A percentile compares a stretch with the other conserved stretches of the same genome.
Evolutionary conservation across 305 asterid species (phyloP).

Genomic region (Fraxinus velutina): DNA sequence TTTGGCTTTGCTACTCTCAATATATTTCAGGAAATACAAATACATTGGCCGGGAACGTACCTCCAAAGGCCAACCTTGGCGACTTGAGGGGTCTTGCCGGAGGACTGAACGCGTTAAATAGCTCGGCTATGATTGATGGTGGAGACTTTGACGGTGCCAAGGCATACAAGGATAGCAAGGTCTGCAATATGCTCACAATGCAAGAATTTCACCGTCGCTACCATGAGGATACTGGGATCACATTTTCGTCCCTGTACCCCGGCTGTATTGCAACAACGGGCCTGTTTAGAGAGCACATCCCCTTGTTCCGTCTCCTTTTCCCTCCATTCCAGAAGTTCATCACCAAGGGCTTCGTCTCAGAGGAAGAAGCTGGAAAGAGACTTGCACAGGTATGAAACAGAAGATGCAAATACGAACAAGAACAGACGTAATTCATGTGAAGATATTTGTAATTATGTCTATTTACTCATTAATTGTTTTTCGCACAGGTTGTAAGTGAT

Average conservation of each 20-base stretch:
- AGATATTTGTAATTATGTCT: neutral
- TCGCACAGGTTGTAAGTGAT: conserved; percentile 39
- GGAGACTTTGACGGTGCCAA: conserved; percentile 89
- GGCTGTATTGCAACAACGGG: conserved; percentile 96
- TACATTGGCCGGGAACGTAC: conserved; percentile 92
- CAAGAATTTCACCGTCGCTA: conserved; percentile 86
- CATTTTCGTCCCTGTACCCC: conserved; percentile 82
- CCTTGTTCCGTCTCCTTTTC: conserved; percentile 75
- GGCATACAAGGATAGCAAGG: conserved; percentile 97
- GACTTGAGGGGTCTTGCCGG: conserved; percentile 83
- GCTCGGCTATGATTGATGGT: conserved; percentile 85
- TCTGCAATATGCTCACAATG: conserved; percentile 96
- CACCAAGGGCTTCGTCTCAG: conserved; percentile 90
- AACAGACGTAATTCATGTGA: neutral
- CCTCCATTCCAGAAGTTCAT: conserved; percentile 90
- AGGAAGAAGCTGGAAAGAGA: conserved; percentile 85
- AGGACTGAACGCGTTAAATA: conserved; percentile 61
- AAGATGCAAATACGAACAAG: neutral
- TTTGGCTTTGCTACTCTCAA: neutral
- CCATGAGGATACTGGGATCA: conserved; percentile 83
- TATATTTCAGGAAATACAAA: conserved; percentile 70
- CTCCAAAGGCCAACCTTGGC: conserved; percentile 93
- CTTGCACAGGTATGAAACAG: conserved; percentile 68
- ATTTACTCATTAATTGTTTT: neutral
- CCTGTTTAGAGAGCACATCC: conserved; percentile 85